These are phyloP conservation scores for Breynia disticha DNA, from an alignment of 441 rosid species.

Conservation along the genomic window DNA sequence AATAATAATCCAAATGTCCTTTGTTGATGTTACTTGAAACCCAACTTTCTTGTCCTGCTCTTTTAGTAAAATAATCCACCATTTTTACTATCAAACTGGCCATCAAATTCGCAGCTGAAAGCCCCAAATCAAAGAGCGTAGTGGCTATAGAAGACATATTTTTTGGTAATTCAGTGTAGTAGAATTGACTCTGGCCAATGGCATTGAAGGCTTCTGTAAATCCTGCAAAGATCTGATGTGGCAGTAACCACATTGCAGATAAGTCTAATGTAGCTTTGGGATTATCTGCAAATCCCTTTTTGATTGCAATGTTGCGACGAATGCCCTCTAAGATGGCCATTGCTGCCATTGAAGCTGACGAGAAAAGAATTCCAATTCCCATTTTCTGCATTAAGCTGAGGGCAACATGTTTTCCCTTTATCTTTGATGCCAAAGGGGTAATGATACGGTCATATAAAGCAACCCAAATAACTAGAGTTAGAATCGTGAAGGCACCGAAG, in stretches of 20 bases:
- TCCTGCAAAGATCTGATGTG: conserved; percentile 28
- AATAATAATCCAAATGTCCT: conserved; percentile 40
- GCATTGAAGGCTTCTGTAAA: conserved; percentile 34
- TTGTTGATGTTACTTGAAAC: conserved; percentile 27
- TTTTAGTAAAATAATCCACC: conserved; percentile 23
- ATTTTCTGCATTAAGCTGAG: conserved; percentile 39
- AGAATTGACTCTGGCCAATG: conserved; percentile 45
- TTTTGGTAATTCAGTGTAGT: conserved; percentile 45
- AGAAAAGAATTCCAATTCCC: conserved; percentile 38
- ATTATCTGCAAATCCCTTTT: conserved; percentile 23
- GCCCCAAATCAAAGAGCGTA: conserved; percentile 20
- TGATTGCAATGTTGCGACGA: conserved; percentile 20
- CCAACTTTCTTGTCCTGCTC: conserved; percentile 29
- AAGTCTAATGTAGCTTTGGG: conserved; percentile 20
- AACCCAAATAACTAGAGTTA: conserved; percentile 24
- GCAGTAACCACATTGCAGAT: conserved; percentile 54
- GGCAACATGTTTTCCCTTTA: conserved; percentile 23
- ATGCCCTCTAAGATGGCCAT: conserved; percentile 33
- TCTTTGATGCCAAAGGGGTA: conserved; percentile 33
- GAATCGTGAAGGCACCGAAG: conserved; percentile 22
- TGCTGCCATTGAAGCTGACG: conserved; percentile 21
- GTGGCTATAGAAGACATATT: conserved; percentile 48
- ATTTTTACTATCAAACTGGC: conserved; percentile 27
- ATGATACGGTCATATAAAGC: conserved; percentile 34
- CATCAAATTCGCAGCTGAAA: conserved; percentile 23